Percentiles rank a stretch among this genome's conserved stretches.
Conservation (phyloP, 2,329 filamentous ascomycete genomes). For the Mycosphaerella arachidis region DNA sequence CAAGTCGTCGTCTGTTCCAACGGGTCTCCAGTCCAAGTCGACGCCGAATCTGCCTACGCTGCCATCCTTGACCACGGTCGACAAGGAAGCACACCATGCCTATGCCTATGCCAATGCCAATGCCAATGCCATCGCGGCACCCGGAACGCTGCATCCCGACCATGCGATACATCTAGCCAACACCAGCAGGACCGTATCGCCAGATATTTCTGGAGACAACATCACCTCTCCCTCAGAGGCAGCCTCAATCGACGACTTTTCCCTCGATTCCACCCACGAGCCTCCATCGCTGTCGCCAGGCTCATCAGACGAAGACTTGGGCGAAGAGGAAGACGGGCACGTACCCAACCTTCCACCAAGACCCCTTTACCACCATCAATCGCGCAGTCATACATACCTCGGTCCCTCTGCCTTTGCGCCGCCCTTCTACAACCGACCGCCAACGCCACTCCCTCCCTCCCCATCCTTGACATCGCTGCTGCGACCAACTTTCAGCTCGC, state of each 20-base stretch:
- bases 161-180: slow-evolving; percentile 3
- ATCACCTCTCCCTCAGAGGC: slow-evolving; percentile 37
- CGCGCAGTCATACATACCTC: slow-evolving; percentile 44
- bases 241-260: slow-evolving; percentile 37
- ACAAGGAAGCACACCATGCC: slow-evolving; percentile 11
- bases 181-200: slow-evolving; percentile 5
- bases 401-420: slow-evolving; percentile 56
- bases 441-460: slow-evolving; percentile 86
- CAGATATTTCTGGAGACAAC: slow-evolving; percentile 22
- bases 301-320: slow-evolving; percentile 30
- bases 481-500: slow-evolving; percentile 60
- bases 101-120: slow-evolving; percentile 9
- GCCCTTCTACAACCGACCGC: slow-evolving; percentile 96
- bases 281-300: slow-evolving; percentile 25
- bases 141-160: slow-evolving; percentile 11
- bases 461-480: slow-evolving; percentile 89
- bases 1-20: slow-evolving; percentile 29
- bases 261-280: slow-evolving; percentile 28
- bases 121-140: slow-evolving; percentile 9
- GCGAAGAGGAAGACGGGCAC: slow-evolving; percentile 30
- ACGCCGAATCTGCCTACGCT: slow-evolving; percentile 45
- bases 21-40: slow-evolving; percentile 44
- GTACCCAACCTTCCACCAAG: slow-evolving; percentile 27
- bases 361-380: slow-evolving; percentile 40
- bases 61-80: slow-evolving; percentile 27